Evolutionary conservation across 192 early-diverging fungal genomes (phyloP).

Genomic region (Rhizophagus prolifer): DNA sequence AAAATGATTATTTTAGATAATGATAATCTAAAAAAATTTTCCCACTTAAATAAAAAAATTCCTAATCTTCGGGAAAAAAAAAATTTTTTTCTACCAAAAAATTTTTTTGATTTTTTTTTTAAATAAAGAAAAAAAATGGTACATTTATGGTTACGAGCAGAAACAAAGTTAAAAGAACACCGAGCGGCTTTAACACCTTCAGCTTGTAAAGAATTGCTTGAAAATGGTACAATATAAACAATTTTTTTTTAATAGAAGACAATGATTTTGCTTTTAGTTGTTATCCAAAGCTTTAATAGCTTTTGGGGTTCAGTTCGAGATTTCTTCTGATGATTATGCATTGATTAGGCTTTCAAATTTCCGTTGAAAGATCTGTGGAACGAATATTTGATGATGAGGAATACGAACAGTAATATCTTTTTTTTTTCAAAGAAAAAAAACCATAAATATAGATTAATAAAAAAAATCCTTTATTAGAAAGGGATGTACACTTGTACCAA

Average conservation of each 20-base stretch:
- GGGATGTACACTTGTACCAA: slow-evolving; percentile 77
- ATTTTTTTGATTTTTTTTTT: too few relatives aligned
- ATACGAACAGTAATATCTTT: slow-evolving; percentile 64
- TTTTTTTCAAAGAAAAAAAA: not conserved
- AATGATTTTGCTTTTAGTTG: not conserved
- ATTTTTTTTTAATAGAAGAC: not conserved
- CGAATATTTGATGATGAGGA: slow-evolving; percentile 90
- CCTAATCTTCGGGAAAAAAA: too few relatives aligned
- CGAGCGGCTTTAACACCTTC: slow-evolving; percentile 89
- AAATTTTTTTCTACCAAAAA: too few relatives aligned
- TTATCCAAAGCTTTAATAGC: not conserved
- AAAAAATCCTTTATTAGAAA: slow-evolving; percentile 41
- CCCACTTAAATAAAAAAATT: too few relatives aligned
- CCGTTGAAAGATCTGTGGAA: slow-evolving; percentile 78
- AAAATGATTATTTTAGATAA: too few relatives aligned
- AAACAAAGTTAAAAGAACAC: slow-evolving; percentile 97
- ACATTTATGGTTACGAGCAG: slow-evolving; percentile 93
- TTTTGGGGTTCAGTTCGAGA: not conserved
- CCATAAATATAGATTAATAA: not conserved
- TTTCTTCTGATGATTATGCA: not conserved
- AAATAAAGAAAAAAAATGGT: slow-evolving; percentile 30
- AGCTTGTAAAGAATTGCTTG: slow-evolving; percentile 77
- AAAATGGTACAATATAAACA: slow-evolving; percentile 43
- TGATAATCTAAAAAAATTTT: too few relatives aligned
- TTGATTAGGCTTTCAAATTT: slow-evolving; percentile 72